phyloP scores from a whole-genome alignment of 169 alveolate species.

The Perkinsus olseni region DNA sequence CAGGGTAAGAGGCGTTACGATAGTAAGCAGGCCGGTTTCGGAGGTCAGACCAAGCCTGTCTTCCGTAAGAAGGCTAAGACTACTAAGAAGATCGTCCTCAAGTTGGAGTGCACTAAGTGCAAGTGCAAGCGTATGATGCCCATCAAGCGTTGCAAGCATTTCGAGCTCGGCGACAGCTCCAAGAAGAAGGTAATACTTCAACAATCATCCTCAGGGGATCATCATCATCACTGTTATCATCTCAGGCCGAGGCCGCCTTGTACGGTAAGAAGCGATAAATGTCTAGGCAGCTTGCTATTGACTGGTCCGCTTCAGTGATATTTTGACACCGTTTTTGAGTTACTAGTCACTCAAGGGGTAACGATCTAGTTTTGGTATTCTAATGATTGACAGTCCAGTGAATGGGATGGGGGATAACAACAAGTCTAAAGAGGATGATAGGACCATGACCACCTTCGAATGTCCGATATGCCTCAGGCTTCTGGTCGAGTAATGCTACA shows the following conservation, averaged over 20 bases:
- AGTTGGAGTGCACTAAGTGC: slow-evolving; percentile 95
- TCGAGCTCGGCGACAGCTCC: slow-evolving; percentile 94
- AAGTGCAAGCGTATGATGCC: slow-evolving; percentile 89
- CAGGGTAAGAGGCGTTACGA: slow-evolving; percentile 99
- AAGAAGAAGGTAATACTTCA: slow-evolving; percentile 58
- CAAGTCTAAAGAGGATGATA: neutral
- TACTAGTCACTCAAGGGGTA: neutral
- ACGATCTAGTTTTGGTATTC: neutral
- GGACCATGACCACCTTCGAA: neutral
- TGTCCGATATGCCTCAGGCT: neutral
- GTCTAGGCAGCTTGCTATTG: neutral
- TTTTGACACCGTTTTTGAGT: neutral
- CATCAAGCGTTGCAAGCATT: slow-evolving; percentile 97
- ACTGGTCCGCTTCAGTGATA: neutral
- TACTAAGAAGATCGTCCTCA: slow-evolving; percentile 95
- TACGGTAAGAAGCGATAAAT: neutral
- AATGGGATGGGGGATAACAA: too few species aligned
- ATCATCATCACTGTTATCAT: neutral
- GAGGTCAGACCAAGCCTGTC: slow-evolving; percentile 98
- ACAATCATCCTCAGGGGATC: too few species aligned
- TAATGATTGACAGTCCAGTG: neutral
- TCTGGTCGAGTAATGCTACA: neutral
- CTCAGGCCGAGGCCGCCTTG: neutral
- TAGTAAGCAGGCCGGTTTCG: slow-evolving; percentile 96
- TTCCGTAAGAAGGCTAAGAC: slow-evolving; percentile 98